Conservation (phyloP, 768 basidiomycete species). For the Russula emetica region DNA sequence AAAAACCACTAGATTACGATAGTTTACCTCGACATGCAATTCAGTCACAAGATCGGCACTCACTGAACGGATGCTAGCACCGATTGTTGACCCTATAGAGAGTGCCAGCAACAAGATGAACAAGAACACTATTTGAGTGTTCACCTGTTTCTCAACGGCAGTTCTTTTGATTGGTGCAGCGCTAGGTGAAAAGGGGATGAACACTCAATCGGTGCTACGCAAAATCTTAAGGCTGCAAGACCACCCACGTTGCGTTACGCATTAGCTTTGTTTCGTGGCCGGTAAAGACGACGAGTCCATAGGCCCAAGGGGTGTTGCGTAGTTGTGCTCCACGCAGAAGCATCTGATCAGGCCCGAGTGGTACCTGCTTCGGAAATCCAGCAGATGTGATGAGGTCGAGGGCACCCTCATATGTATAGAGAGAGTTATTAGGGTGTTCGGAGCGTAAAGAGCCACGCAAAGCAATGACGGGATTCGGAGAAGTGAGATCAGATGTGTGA, state of each 20-base stretch:
- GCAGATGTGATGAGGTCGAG: conserved; percentile 56
- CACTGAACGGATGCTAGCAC: conserved; percentile 80
- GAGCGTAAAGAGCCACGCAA: conserved; percentile 84
- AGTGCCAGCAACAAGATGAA: conserved; percentile 84
- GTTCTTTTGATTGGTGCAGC: conserved; percentile 97
- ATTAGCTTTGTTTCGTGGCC: conserved; percentile 98
- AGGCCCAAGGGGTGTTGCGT: conserved; percentile 94
- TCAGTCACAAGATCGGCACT: conserved; percentile 30
- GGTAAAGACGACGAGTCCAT: conserved; percentile 89
- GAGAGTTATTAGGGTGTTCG: conserved; percentile 95
- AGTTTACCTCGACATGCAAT: background rate
- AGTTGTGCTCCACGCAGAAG: conserved; percentile 92
- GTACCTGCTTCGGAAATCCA: conserved; percentile 72
- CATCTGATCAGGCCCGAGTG: conserved; percentile 92
- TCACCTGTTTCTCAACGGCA: conserved; percentile 93
- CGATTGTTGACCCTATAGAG: conserved; percentile 88
- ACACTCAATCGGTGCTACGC: background rate
- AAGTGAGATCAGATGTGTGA: conserved; percentile 71
- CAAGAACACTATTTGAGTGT: conserved; percentile 91
- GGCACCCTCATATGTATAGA: conserved; percentile 92
- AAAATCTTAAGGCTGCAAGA: background rate
- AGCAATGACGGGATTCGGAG: conserved; percentile 66
- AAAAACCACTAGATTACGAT: conserved; percentile 67
- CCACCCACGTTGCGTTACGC: conserved; percentile 91
- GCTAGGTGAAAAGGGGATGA: conserved; percentile 38